These are phyloP conservation scores for Parachaetomium inaequale DNA, from an alignment of 495 filamentous ascomycete genomes.

Conservation along the genomic window DNA sequence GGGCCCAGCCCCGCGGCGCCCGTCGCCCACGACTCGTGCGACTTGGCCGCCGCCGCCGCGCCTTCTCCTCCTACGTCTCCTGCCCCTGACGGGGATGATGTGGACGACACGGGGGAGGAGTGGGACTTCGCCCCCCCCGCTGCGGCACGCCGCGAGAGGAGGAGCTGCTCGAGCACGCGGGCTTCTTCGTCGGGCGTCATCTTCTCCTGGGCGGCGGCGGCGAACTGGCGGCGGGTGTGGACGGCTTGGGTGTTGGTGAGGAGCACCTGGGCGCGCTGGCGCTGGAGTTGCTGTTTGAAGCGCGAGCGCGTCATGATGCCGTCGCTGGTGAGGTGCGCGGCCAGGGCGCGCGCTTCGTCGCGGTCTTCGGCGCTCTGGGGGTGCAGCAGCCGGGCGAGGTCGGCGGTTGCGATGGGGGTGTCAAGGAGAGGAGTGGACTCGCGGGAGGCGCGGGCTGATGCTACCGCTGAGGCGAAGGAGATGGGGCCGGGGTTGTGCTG, in stretches of 20 bases:
- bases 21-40: constrained; percentile 54
- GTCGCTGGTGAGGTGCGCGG: constrained; percentile 68
- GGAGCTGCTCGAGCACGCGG: constrained; percentile 73
- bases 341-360: constrained; percentile 75
- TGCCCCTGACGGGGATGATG: neutral
- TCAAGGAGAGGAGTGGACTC: constrained; percentile 60
- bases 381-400: constrained; percentile 78
- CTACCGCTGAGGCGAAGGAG: constrained; percentile 16
- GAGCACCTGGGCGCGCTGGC: constrained; percentile 63
- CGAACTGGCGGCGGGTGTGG: neutral
- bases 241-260: constrained; percentile 38
- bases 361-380: constrained; percentile 73
- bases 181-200: constrained; percentile 68
- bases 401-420: constrained; percentile 58
- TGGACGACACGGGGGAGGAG: too few species aligned
- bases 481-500: constrained; percentile 28
- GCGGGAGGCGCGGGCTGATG: constrained; percentile 36
- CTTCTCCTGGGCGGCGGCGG: constrained; percentile 21
- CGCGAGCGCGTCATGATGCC: constrained; percentile 77
- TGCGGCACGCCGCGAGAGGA: constrained; percentile 57
- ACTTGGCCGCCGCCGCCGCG: constrained; percentile 8
- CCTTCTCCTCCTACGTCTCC: constrained; percentile 9
- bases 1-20: constrained; percentile 68
- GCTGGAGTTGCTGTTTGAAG: constrained; percentile 62
- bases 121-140: constrained; percentile 6